Base-by-base conservation (phyloP, 2,329 filamentous ascomycete species). In the Nectriaceae sp. region DNA sequence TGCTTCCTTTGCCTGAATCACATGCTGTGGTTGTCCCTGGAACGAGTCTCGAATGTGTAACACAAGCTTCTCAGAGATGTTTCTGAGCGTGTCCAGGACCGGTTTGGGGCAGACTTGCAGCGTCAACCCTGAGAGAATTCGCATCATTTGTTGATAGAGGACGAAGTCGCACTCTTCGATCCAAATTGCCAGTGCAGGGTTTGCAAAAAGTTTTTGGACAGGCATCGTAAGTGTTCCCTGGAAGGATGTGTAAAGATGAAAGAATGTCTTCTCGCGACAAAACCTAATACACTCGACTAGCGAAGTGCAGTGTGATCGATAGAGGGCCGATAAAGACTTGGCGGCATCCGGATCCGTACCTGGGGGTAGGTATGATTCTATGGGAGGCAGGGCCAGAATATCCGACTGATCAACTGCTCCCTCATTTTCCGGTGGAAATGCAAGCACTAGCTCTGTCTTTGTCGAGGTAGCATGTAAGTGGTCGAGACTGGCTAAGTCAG, bases 91-190 rank as follows among this genome's bases (percentile, higher is more conserved):
- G 61, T 92, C 89, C 50, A 97, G 77, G 5, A 97, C 92, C 3
- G 87, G 81, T 49, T 92, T 89, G 2, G 94, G 94, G 4, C 96
- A 87, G 13, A 96, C 92, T 67, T 97, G 92, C 6, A 97, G 79
- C 4, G 90, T 94, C 35, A 97, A 77, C n/a, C 87, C 85, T 1
- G 89, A 88, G 35, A 97, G 84, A 52, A 97, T 95, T 45, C 87
- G 86, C 73, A 97, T 91, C 88, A 97, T 96, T 58, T 92, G 91
- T 68, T 97, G 91, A 66, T 99, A 99, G 73, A 97, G 89, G 26
- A 93, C 80, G 72, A 94, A 95, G 68, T 99, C 94, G 66, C 90
- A 96, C 67, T 96, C 88, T 65, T 94, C 89, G 52, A 99, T 95
- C 94, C 94, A 99, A 2, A 88, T 81, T 3, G 91, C 90, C 46